phyloP scores from a whole-genome alignment of 306 rosid genomes.

The Hylodesmum podocarpum region DNA sequence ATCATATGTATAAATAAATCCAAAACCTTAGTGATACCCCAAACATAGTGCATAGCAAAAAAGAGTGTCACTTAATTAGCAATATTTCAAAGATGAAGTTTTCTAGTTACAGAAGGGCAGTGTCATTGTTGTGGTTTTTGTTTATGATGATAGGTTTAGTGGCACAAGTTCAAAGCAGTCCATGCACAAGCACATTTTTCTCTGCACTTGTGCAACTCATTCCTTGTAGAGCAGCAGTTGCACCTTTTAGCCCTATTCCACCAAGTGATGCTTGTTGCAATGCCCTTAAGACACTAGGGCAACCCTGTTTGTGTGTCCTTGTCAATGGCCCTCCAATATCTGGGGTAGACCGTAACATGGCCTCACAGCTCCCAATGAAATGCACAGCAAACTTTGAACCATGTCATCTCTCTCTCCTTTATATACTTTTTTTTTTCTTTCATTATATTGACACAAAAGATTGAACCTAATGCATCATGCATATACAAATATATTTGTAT shows the following conservation, averaged over 20 bases:
- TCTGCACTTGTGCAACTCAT: conserved; percentile 78
- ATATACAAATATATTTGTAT: too few relatives aligned
- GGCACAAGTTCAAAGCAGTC: conserved; percentile 39
- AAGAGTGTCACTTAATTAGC: neutral
- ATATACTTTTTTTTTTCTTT: too few relatives aligned
- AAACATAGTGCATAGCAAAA: neutral
- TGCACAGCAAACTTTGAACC: conserved; percentile 74
- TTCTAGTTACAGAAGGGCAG: neutral
- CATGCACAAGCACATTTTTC: conserved; percentile 74
- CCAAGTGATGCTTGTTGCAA: conserved; percentile 74
- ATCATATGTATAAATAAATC: conserved; percentile 46
- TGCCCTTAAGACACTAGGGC: conserved; percentile 71
- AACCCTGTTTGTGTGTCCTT: conserved; percentile 77
- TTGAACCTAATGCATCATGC: too few relatives aligned
- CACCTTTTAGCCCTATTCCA: conserved; percentile 71
- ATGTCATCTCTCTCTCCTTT: conserved; percentile 32
- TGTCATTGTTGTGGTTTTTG: conserved; percentile 34
- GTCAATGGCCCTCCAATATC: conserved; percentile 78
- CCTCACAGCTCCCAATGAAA: conserved; percentile 73
- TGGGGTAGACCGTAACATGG: conserved; percentile 85
- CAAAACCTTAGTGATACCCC: neutral
- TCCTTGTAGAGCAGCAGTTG: conserved; percentile 82
- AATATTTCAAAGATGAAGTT: conserved; percentile 37
- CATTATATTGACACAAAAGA: too few relatives aligned
- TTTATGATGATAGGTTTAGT: conserved; percentile 31